Conservation (phyloP, 768 basidiomycete genomes). For the Amanita exitialis region DNA sequence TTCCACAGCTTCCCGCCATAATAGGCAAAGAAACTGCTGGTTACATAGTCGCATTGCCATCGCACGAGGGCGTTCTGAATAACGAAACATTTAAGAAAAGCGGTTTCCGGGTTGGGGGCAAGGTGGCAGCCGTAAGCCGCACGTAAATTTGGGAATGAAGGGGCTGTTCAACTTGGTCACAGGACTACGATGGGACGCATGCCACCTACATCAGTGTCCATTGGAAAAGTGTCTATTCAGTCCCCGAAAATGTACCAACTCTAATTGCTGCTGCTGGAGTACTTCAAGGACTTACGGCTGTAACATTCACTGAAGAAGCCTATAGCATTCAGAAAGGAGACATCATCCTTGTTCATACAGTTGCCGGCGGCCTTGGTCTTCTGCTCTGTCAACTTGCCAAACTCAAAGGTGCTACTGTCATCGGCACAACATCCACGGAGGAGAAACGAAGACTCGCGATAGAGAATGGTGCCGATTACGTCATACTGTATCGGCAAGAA, state of each 20-base stretch:
- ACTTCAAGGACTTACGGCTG: conserved; percentile 71
- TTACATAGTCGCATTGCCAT: conserved; percentile 63
- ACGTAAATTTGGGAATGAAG: not conserved
- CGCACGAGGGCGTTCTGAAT: conserved; percentile 47
- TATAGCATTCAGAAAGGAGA: conserved; percentile 78
- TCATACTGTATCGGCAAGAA: conserved; percentile 72
- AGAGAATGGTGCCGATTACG: conserved; percentile 74
- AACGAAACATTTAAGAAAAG: conserved; percentile 55
- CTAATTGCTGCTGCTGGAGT: conserved; percentile 55
- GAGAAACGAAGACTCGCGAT: conserved; percentile 81
- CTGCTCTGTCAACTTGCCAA: conserved; percentile 61
- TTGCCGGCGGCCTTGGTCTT: conserved; percentile 83
- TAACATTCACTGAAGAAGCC: conserved; percentile 74
- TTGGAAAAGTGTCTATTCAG: conserved; percentile 49
- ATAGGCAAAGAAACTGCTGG: conserved; percentile 80
- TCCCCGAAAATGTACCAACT: conserved; percentile 54
- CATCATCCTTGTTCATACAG: conserved; percentile 76
- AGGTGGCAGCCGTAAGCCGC: conserved; percentile 57
- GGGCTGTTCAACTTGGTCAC: not conserved
- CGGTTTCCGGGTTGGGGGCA: conserved; percentile 57
- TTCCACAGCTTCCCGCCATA: conserved; percentile 46
- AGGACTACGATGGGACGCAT: conserved; percentile 40
- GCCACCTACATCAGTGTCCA: conserved; percentile 66
- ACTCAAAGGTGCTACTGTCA: conserved; percentile 74
- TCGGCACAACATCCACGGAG: conserved; percentile 82